These are phyloP conservation scores for Sclerotiophoma versabilis DNA, from an alignment of 2,329 filamentous ascomycete genomes.

Conservation along the genomic window DNA sequence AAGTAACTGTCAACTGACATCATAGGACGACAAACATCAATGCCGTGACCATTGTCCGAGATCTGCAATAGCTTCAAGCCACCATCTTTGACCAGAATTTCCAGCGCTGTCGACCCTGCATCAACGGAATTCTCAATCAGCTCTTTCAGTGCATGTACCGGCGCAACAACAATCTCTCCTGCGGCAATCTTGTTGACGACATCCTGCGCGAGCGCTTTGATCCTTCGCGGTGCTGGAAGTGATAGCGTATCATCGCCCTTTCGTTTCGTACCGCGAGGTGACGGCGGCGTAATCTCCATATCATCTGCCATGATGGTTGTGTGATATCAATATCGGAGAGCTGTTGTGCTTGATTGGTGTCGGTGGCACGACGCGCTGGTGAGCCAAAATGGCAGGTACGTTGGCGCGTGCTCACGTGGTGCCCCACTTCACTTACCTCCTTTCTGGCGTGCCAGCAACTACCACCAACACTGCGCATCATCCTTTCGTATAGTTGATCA, in stretches of 20 bases:
- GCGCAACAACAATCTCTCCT: constrained; percentile 97
- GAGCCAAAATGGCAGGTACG: constrained; percentile 17
- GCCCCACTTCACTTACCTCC: constrained; percentile 12
- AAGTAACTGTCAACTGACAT: constrained; percentile 1
- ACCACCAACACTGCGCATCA: not conserved
- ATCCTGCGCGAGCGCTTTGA: constrained; percentile 83
- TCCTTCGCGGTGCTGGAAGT: constrained; percentile 53
- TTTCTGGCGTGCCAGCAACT: constrained; percentile 4
- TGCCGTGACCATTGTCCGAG: constrained; percentile 95
- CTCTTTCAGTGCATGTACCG: constrained; percentile 94
- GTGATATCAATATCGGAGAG: not conserved
- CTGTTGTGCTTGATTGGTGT: constrained; percentile 6
- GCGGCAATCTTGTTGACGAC: constrained; percentile 99
- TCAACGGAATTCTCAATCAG: constrained; percentile 97
- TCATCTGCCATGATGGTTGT: constrained; percentile 34
- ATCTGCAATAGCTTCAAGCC: constrained; percentile 95
- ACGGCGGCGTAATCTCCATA: constrained; percentile 36
- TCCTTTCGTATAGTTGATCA: not conserved
- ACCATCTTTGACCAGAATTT: constrained; percentile 92
- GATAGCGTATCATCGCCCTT: constrained; percentile 45
- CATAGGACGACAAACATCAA: constrained; percentile 70
- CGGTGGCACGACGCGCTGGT: constrained; percentile 15
- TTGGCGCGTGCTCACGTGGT: constrained; percentile 25
- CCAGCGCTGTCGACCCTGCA: constrained; percentile 89
- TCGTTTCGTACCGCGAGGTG: constrained; percentile 47